Conservation (phyloP, 257 asterid genomes). For the Cordia subcordata region DNA sequence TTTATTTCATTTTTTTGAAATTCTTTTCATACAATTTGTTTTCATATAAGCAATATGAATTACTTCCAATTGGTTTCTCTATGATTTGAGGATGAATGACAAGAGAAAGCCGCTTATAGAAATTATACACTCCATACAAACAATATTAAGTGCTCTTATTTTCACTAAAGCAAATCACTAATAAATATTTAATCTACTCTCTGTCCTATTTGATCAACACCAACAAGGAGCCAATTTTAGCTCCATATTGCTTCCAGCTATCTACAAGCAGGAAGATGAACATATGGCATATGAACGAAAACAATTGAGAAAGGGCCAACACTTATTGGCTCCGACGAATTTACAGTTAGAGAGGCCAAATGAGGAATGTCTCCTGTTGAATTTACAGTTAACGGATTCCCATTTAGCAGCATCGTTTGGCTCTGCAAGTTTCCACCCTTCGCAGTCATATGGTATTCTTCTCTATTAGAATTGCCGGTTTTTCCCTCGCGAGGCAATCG, state of each 20-base stretch:
- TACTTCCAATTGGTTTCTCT: no score
- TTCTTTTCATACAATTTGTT: no score
- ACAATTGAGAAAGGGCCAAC: slow-evolving; percentile 72
- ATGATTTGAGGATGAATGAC: no score
- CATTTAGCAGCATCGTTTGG: slow-evolving; percentile 64
- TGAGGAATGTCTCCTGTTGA: slow-evolving; percentile 50
- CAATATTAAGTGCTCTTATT: not conserved
- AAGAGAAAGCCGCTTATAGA: no score
- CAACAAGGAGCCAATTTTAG: slow-evolving; percentile 16
- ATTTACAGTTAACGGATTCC: slow-evolving; percentile 43
- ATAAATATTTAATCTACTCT: not conserved
- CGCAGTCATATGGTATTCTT: slow-evolving; percentile 85
- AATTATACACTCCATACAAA: no score
- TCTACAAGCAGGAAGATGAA: slow-evolving; percentile 54
- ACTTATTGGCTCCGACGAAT: slow-evolving; percentile 47
- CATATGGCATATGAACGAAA: slow-evolving; percentile 60
- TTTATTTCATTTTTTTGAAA: no score
- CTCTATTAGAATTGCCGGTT: slow-evolving; percentile 31
- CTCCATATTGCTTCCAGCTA: slow-evolving; percentile 19
- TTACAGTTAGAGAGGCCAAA: slow-evolving; percentile 39
- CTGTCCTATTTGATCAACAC: not conserved
- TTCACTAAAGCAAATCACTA: not conserved
- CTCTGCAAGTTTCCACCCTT: slow-evolving; percentile 65
- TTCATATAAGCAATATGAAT: no score
- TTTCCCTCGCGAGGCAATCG: slow-evolving; percentile 19